Percentiles rank a stretch among this genome's conserved stretches.
phyloP scores from a whole-genome alignment of 345 rosid genomes.

The Cardamine resedifolia region DNA sequence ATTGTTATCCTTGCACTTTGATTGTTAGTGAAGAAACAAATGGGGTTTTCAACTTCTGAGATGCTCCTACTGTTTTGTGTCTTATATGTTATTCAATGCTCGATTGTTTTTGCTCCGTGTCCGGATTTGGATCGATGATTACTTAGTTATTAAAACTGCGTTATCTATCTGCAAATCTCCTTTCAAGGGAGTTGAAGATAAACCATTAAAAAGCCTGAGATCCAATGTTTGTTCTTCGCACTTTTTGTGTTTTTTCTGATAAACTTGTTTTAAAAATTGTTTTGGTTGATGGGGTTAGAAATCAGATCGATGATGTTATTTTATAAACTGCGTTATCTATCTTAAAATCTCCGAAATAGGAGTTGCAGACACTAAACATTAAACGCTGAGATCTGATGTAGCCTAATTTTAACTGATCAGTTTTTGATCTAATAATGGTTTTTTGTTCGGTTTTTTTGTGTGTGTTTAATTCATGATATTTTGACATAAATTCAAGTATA shows the following conservation, averaged over 20 bases:
- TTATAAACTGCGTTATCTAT: slow-evolving; percentile 38
- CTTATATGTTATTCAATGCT: neutral
- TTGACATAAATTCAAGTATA: neutral
- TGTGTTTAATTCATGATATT: neutral
- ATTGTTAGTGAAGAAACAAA: slow-evolving; percentile 55
- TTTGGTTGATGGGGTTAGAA: neutral
- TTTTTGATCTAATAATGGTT: neutral
- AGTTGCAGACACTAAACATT: slow-evolving; percentile 35
- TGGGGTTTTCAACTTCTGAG: slow-evolving; percentile 46
- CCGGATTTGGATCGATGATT: slow-evolving; percentile 38
- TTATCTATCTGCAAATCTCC: slow-evolving; percentile 46
- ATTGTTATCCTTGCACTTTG: slow-evolving; percentile 77
- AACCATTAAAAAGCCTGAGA: slow-evolving; percentile 39
- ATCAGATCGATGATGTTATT: slow-evolving; percentile 35
- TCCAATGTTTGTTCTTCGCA: neutral
- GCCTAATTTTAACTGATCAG: neutral
- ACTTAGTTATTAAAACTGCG: slow-evolving; percentile 38
- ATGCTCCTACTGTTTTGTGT: neutral
- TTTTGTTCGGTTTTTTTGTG: neutral
- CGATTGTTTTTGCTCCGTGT: neutral
- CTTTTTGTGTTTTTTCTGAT: neutral
- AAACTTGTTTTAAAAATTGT: neutral
- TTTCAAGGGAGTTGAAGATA: slow-evolving; percentile 31
- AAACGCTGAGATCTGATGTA: slow-evolving; percentile 38
- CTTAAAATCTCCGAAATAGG: slow-evolving; percentile 25